A percentile compares a stretch with the other conserved stretches of the same genome.
Conservation (phyloP, 345 rosid genomes). For the Triadica sebifera region DNA sequence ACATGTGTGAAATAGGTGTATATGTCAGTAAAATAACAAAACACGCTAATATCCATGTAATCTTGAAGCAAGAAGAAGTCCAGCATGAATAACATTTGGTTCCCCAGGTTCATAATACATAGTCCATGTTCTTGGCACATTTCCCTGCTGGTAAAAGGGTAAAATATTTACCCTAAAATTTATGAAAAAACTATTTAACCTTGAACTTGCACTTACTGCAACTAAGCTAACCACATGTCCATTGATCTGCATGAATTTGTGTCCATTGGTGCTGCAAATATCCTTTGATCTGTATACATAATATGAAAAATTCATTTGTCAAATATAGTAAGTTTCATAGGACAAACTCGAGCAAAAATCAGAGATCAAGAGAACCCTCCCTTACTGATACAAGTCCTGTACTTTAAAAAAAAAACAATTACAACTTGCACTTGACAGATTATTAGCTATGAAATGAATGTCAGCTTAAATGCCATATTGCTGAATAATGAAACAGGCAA, state of each 20-base stretch:
- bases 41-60: slow-evolving; percentile 86
- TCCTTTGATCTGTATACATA: too few species aligned
- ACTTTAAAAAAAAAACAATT: too few species aligned
- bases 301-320: slow-evolving; percentile 27
- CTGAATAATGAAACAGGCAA: neutral
- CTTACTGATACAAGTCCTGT: too few species aligned
- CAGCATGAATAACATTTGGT: too few species aligned
- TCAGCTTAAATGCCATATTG: neutral
- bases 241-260: slow-evolving; percentile 36
- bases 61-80: slow-evolving; percentile 92
- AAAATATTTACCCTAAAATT: slow-evolving; percentile 2
- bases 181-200: neutral
- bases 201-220: too few species aligned
- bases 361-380: neutral
- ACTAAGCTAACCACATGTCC: too few species aligned
- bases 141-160: slow-evolving; percentile 59
- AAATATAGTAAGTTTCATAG: neutral
- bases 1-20: slow-evolving; percentile 89
- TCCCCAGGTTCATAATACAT: too few species aligned
- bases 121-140: slow-evolving; percentile 95
- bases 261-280: slow-evolving; percentile 86
- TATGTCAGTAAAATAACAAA: slow-evolving; percentile 58
- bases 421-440: neutral
- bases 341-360: slow-evolving; percentile 7
- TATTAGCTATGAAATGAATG: neutral